phyloP scores from a whole-genome alignment of 805 yeast species.

The Starmerella etchellsii region DNA sequence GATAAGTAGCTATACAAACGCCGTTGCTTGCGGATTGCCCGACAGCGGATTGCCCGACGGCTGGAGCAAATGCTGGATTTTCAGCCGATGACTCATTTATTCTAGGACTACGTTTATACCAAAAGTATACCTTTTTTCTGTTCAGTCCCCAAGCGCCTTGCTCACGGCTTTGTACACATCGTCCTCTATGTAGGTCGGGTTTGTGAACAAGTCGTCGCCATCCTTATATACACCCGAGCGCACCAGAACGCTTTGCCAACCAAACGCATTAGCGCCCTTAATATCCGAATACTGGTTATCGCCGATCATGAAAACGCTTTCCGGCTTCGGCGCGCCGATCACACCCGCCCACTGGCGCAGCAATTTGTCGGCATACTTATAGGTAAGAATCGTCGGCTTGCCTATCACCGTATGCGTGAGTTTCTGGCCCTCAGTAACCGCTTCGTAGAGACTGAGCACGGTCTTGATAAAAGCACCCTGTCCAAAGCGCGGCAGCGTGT shows the following conservation, averaged over 20 bases:
- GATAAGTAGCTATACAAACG: too few relatives aligned
- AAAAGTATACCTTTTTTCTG: too few relatives aligned
- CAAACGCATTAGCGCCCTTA: slow-evolving; percentile 71
- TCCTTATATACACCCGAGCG: slow-evolving; percentile 78
- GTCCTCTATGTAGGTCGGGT: slow-evolving; percentile 40
- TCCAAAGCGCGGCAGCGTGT: slow-evolving; percentile 69
- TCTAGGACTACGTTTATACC: too few relatives aligned
- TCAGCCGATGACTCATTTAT: too few relatives aligned
- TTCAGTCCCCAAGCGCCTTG: slow-evolving; percentile 12
- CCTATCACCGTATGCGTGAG: slow-evolving; percentile 74
- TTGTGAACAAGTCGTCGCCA: slow-evolving; percentile 29
- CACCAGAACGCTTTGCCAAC: slow-evolving; percentile 80
- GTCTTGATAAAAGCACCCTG: slow-evolving; percentile 92
- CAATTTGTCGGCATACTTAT: slow-evolving; percentile 69
- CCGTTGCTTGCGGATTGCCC: too few relatives aligned
- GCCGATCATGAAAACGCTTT: slow-evolving; percentile 83
- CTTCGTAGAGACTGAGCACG: slow-evolving; percentile 70
- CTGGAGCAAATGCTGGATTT: too few relatives aligned
- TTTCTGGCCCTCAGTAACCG: slow-evolving; percentile 64
- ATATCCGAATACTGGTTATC: slow-evolving; percentile 94
- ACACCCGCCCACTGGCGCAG: slow-evolving; percentile 46
- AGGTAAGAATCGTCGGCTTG: slow-evolving; percentile 80
- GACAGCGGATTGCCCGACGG: too few relatives aligned
- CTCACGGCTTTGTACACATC: slow-evolving; percentile 43
- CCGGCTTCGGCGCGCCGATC: slow-evolving; percentile 10